Base-by-base conservation (phyloP, 1,139 yeast species). In the Yamadazyma atmosphaerica region DNA sequence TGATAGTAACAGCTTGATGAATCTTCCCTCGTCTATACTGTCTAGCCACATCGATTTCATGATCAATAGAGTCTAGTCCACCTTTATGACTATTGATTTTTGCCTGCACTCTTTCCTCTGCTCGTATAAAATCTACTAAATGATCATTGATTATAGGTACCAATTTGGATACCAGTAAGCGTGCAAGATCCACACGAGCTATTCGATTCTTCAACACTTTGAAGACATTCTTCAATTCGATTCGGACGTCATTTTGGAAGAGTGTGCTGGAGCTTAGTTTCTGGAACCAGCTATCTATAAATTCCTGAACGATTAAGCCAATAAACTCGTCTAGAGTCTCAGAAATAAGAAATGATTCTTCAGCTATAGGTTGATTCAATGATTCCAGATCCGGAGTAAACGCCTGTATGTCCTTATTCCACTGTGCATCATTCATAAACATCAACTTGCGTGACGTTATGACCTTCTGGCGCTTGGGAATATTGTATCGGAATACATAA, bases 101-200 rank as follows among this genome's bases (percentile, higher is more conserved):
- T 2, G 43, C 33, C 18, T 40, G 45, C 0, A 73, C 71, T 0
- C 60, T 40, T 13, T 73, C 79, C 38, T 77, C 82, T 0, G 95
- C 87, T 5, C 56, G 52, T 2, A 74, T 62, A 52, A 73, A 86
- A 9, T 68, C 65, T 6, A 67, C 62, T 43, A 83, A 74, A 55
- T 89, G 96, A 13, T 75, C 79, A 2, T 86, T 82, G 1, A 88
- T 17, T 1, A 82, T 53, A 0, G 96, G 96, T 4, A 86, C 42
- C 0, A 86, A 36, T 34, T 72, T 73, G 13, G 79, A 62, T 1
- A 86, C 81, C 2, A 85, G 45, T 24, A 87, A 52, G 33, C 72
- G 73, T 0, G 89, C 72, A 37, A 78, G 61, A 51, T 87, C 88
- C 1, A 81, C 46, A 0, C 54, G 47, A 1, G 48, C 52, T 1